Evolutionary conservation across 2,329 filamentous ascomycete genomes (phyloP).

Genomic region (Hypoxylon sp.): DNA sequence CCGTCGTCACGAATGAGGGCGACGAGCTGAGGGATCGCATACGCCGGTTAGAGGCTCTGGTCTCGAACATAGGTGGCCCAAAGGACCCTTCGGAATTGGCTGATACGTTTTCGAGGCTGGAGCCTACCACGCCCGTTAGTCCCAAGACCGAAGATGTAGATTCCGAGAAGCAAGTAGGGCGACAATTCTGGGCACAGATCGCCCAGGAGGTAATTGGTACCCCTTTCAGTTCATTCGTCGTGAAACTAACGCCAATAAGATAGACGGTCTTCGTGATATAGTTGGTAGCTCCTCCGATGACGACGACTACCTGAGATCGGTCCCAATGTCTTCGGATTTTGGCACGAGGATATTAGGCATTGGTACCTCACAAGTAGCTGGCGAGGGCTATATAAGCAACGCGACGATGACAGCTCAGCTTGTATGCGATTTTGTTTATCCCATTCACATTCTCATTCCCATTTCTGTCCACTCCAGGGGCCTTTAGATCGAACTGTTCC

Average conservation of each 20-base stretch:
- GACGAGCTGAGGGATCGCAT: constrained; percentile 23
- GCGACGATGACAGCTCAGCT: constrained; percentile 21
- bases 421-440: not conserved
- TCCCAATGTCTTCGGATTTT: constrained; percentile 1
- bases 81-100: not conserved
- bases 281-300: constrained; percentile 16
- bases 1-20: not conserved
- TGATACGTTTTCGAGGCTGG: not conserved
- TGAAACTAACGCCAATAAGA: constrained; percentile 7
- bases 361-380: not conserved
- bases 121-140: not conserved
- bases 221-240: not conserved
- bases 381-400: not conserved
- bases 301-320: constrained; percentile 13
- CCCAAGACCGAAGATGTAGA: not conserved
- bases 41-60: constrained; percentile 13
- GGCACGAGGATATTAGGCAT: constrained; percentile 9
- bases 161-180: constrained; percentile 8
- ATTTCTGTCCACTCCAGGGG: too few species aligned
- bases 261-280: constrained; percentile 16
- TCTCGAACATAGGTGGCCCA: constrained; percentile 2
- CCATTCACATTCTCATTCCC: too few species aligned
- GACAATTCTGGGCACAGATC: constrained; percentile 20
- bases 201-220: constrained; percentile 13
- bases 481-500: too few species aligned